Evolutionary conservation across 1,139 yeast species (phyloP), one percentile per base, ranked within the genome.

Genomic region (Protomyces lactucae-debilis): DNA sequence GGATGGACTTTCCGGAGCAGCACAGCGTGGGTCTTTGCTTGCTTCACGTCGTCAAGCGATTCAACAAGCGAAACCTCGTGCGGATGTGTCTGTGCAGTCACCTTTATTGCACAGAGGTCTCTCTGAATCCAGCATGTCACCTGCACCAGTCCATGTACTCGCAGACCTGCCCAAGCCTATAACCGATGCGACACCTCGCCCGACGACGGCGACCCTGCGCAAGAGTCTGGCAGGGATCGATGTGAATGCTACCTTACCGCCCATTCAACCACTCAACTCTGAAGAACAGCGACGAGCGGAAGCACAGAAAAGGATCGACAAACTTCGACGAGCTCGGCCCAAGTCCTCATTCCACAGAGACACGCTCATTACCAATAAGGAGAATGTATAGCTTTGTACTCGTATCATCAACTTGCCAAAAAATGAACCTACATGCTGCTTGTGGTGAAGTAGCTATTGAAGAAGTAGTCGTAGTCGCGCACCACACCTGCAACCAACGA

Each of bases 381-480:
- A 32, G 16, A 51, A 55, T n/a, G 28, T 43, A 39, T 55, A 55
- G 48, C 52, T 16, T 52, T 18, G 16, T 39, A 25, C 18, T 12
- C 43, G 43, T 37, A 37, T 52, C 18, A 3, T 21, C 37, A 52
- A 14, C 10, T 46, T 6, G 23, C 18, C 10, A 8, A 28, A 23
- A 6, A 46, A 40, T 5, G 16, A 14, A 14, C 9, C 37, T 51
- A 32, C 32, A 51, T 25, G 23, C 53, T 25, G 48, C 48, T 43
- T 16, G 63, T 59, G 55, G 63, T 59, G 16, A 59, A 61, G 68
- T 75, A 78, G 52, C 73, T 71, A 67, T 78, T 80, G 61, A 77
- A 70, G 66, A 77, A 66, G 64, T 77, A 77, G 67, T 76, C 70
- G 67, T 76, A 77, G 68, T 78, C 80, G 52, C 75, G 74, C 18